phyloP scores from a whole-genome alignment of 2,329 filamentous ascomycete genomes.

The Penicillium vulpinum region DNA sequence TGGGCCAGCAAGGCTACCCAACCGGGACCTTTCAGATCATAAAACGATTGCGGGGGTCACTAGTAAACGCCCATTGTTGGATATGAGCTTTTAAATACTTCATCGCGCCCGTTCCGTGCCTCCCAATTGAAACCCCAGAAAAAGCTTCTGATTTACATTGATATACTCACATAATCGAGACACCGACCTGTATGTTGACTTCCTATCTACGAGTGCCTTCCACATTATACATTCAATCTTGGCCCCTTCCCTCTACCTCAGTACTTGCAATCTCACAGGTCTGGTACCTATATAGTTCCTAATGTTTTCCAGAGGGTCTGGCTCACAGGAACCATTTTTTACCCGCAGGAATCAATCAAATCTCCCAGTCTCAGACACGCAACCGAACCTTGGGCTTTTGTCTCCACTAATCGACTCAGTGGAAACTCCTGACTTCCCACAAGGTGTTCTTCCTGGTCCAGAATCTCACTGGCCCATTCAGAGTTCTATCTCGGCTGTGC shows the following conservation, averaged over 20 bases:
- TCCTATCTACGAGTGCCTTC: conserved; percentile 4
- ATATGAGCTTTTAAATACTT: conserved; percentile 13
- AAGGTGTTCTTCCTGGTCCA: conserved; percentile 9
- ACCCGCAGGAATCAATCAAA: conserved; percentile 16
- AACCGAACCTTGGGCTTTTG: conserved; percentile 1
- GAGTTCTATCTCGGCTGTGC: conserved; percentile 4
- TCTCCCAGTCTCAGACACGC: conserved; percentile 7
- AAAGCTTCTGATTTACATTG: conserved; percentile 10
- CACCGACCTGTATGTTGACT: conserved; percentile 16
- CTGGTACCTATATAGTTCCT: conserved; percentile 19
- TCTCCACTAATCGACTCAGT: conserved; percentile 16
- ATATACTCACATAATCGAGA: not conserved
- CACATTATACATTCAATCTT: conserved; percentile 11
- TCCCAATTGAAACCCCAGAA: conserved; percentile 6
- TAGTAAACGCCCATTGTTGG: conserved; percentile 1
- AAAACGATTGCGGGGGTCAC: conserved; percentile 21
- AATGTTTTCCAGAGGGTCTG: conserved; percentile 20
- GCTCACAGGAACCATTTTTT: conserved; percentile 22
- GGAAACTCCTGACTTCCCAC: conserved; percentile 16
- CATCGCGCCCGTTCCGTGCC: conserved; percentile 18
- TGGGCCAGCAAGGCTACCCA: conserved; percentile 18
- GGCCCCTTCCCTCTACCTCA: conserved; percentile 10
- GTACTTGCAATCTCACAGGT: conserved; percentile 16
- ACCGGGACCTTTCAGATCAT: conserved; percentile 13
- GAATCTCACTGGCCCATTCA: conserved; percentile 16